These are phyloP conservation scores for Aphanocladium album DNA, from an alignment of 2,329 filamentous ascomycete genomes.

Conservation along the genomic window DNA sequence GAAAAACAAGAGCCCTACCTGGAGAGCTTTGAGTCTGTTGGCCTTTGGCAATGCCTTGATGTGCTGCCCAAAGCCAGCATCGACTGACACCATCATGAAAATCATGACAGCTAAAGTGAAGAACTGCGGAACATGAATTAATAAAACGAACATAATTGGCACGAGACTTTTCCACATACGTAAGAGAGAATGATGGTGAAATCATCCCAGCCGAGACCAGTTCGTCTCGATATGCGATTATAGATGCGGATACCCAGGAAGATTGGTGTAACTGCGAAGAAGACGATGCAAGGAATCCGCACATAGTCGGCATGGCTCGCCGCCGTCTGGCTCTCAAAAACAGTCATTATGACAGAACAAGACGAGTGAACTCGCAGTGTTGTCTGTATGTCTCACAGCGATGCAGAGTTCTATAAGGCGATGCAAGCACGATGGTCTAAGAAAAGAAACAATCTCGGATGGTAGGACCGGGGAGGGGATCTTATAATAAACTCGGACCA, in stretches of 20 bases:
- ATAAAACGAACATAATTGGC: too few relatives aligned
- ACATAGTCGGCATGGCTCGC: conserved; percentile 35
- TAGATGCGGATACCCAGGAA: conserved; percentile 36
- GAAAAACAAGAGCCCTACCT: conserved; percentile 20
- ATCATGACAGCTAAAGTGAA: conserved; percentile 32
- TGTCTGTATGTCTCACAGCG: neutral
- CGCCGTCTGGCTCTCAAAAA: conserved; percentile 26
- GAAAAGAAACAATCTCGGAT: neutral
- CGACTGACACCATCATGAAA: conserved; percentile 35
- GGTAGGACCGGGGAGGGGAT: neutral
- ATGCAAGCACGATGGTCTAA: neutral
- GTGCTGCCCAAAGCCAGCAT: conserved; percentile 39
- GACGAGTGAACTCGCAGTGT: neutral
- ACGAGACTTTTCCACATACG: conserved; percentile 22
- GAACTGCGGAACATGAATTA: conserved; percentile 20
- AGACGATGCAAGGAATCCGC: conserved; percentile 35
- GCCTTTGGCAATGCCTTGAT: conserved; percentile 28
- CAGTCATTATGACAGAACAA: conserved; percentile 17
- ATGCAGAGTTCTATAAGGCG: neutral
- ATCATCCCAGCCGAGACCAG: conserved; percentile 37
- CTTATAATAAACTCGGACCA: neutral
- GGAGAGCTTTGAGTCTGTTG: conserved; percentile 33
- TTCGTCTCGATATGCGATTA: conserved; percentile 32
- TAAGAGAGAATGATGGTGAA: conserved; percentile 38
- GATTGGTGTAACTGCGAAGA: conserved; percentile 37